Evolutionary conservation across 768 basidiomycete species (phyloP).

Genomic region (Dioszegia aurantiaca): DNA sequence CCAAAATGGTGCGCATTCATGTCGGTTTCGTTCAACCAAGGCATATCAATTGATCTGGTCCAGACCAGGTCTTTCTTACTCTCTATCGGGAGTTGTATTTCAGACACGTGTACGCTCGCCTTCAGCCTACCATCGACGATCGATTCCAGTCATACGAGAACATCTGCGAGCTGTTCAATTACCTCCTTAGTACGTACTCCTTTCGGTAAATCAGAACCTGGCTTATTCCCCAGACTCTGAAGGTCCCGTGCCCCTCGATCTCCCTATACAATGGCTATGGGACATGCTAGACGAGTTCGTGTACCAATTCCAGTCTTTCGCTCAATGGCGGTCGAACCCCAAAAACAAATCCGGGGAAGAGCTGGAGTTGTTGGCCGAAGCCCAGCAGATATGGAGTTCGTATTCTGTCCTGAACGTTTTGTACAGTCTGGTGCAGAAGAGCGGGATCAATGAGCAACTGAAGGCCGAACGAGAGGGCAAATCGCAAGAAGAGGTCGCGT

Average conservation of each 20-base stretch:
- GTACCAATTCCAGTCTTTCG: constrained; percentile 96
- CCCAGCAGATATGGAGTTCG: constrained; percentile 81
- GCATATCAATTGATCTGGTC: no score
- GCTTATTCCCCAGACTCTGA: constrained; percentile 97
- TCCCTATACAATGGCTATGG: constrained; percentile 96
- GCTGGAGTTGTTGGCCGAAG: constrained; percentile 63
- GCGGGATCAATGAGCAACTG: constrained; percentile 89
- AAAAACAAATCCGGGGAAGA: constrained; percentile 84
- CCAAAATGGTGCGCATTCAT: constrained; percentile 67
- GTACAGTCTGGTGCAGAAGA: constrained; percentile 97
- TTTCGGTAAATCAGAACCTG: no score
- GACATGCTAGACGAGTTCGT: constrained; percentile 59
- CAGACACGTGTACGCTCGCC: constrained; percentile 85
- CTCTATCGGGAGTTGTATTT: constrained; percentile 67
- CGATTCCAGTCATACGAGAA: constrained; percentile 89
- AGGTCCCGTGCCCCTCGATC: constrained; percentile 83
- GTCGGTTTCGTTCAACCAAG: not conserved
- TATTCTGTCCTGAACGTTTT: constrained; percentile 98
- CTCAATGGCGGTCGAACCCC: constrained; percentile 76
- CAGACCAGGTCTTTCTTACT: constrained; percentile 91
- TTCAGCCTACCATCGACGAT: constrained; percentile 93
- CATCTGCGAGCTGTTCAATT: constrained; percentile 97
- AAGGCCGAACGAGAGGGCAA: constrained; percentile 75
- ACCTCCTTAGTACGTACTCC: constrained; percentile 85
- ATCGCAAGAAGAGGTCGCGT: constrained; percentile 78